A percentile compares a stretch with the other conserved stretches of the same genome.
These are phyloP conservation scores for Phragmites australis DNA, from an alignment of 176 grass and related monocot species.

Conservation along the genomic window DNA sequence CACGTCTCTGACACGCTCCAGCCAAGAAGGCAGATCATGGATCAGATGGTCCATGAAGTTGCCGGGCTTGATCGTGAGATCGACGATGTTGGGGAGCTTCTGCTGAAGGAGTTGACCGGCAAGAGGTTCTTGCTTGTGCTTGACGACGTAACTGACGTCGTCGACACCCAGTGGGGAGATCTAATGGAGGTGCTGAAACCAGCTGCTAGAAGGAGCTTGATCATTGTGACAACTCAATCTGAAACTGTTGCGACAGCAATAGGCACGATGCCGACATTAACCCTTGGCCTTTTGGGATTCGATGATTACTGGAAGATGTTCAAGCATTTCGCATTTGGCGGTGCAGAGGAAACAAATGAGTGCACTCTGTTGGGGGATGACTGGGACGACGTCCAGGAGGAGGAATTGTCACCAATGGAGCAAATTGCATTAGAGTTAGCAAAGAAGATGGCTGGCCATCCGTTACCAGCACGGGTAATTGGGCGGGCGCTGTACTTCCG, in stretches of 20 bases:
- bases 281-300: background rate
- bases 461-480: conserved; percentile 8
- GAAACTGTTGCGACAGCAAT: background rate
- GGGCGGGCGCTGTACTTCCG: conserved; percentile 18
- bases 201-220: conserved; percentile 40
- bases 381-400: conserved; percentile 27
- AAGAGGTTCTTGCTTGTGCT: conserved; percentile 45
- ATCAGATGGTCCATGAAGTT: conserved; percentile 23
- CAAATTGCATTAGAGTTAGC: conserved; percentile 14
- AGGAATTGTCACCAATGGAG: conserved; percentile 24
- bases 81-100: background rate
- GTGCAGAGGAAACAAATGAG: conserved; percentile 18
- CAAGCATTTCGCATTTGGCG: conserved; percentile 39
- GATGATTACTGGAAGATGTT: conserved; percentile 41
- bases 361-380: conserved; percentile 32
- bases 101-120: background rate
- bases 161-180: conserved; percentile 19
- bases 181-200: conserved; percentile 25
- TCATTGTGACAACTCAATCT: conserved; percentile 44
- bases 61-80: background rate
- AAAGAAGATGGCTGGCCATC: conserved; percentile 19
- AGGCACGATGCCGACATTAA: conserved; percentile 22
- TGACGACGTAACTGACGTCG: background rate
- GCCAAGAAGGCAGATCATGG: background rate
- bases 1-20: conserved; percentile 17